These are phyloP conservation scores for Knoxdaviesia capensis DNA, from an alignment of 2,329 filamentous ascomycete species.

Conservation along the genomic window DNA sequence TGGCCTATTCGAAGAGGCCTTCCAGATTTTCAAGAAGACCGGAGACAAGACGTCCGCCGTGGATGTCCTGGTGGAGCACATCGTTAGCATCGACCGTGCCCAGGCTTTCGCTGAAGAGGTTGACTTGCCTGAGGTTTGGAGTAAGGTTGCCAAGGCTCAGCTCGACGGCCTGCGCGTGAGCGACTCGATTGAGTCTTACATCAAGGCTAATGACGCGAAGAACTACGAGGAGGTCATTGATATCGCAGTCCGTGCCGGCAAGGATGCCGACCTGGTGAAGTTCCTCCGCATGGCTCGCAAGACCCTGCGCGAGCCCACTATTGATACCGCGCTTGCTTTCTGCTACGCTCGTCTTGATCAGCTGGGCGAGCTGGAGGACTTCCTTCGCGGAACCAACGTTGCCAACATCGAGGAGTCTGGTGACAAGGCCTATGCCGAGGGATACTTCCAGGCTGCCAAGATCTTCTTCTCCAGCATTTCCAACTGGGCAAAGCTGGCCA, in stretches of 20 bases:
- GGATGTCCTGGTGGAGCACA: constrained; percentile 83
- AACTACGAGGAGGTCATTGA: constrained; percentile 96
- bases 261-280: constrained; percentile 94
- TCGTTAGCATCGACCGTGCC: constrained; percentile 94
- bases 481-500: constrained; percentile 98
- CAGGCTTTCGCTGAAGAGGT: constrained; percentile 91
- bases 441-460: constrained; percentile 88
- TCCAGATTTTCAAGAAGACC: constrained; percentile 97
- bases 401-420: constrained; percentile 91
- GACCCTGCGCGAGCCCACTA: constrained; percentile 78
- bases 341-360: constrained; percentile 83
- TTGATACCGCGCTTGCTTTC: constrained; percentile 89
- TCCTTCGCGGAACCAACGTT: constrained; percentile 80
- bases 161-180: constrained; percentile 83
- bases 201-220: constrained; percentile 77
- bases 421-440: constrained; percentile 94
- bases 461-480: constrained; percentile 98
- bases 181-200: constrained; percentile 92
- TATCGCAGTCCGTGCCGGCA: constrained; percentile 82
- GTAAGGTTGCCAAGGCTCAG: constrained; percentile 93
- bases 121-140: constrained; percentile 91
- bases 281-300: constrained; percentile 94
- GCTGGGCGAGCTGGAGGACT: constrained; percentile 85
- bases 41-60: constrained; percentile 72
- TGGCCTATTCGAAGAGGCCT: constrained; percentile 87